Conservation (phyloP, 2,329 filamentous ascomycete genomes). For the Phoma sp. region DNA sequence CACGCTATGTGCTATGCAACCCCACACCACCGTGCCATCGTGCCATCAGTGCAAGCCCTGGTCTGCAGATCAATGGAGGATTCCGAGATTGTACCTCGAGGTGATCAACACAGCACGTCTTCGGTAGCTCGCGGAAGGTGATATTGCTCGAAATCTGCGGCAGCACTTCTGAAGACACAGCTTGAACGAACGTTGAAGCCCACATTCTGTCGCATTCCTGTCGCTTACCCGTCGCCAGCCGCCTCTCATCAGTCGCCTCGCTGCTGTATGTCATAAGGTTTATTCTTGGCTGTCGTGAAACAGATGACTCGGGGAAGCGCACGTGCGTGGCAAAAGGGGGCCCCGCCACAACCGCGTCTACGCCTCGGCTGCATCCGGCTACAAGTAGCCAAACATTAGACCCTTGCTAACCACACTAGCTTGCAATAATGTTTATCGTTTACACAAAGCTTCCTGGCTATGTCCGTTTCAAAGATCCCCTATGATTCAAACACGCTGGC, state of each 20-base stretch:
- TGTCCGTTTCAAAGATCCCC: neutral
- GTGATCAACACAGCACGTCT: too few relatives aligned
- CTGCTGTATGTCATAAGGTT: neutral
- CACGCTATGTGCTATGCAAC: too few relatives aligned
- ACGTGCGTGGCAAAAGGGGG: neutral
- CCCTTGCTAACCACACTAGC: neutral
- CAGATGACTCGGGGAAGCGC: neutral
- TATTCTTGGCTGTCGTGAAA: neutral
- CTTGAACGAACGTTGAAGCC: too few relatives aligned
- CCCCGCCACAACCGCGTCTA: neutral
- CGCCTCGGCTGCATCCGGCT: neutral
- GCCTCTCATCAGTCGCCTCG: neutral
- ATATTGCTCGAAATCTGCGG: too few relatives aligned
- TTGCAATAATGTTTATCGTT: neutral
- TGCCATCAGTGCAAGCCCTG: too few relatives aligned
- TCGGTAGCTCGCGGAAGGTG: too few relatives aligned
- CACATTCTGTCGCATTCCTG: too few relatives aligned
- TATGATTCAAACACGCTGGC: neutral
- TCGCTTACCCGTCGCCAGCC: too few relatives aligned
- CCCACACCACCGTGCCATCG: too few relatives aligned
- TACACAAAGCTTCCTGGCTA: neutral
- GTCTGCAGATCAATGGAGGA: too few relatives aligned
- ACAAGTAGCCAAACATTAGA: neutral
- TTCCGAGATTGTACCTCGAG: too few relatives aligned
- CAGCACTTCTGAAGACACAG: too few relatives aligned